Conservation (phyloP, 306 rosid genomes). For the Trifolium repens region DNA sequence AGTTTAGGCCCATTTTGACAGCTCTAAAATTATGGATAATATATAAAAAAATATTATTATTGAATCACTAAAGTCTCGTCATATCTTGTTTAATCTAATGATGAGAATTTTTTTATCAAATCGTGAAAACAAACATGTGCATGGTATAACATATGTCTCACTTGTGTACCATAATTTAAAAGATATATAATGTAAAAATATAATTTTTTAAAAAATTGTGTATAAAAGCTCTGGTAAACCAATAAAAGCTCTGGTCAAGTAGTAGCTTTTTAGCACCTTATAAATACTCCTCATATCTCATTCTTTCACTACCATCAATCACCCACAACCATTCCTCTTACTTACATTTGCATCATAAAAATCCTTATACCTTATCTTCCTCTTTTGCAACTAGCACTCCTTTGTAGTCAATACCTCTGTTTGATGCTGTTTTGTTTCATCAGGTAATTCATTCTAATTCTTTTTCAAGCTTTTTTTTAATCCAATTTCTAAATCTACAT, state of each 20-base stretch:
- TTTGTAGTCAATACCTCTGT: constrained; percentile 28
- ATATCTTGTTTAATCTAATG: too few species aligned
- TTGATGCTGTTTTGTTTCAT: constrained; percentile 32
- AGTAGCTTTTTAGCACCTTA: constrained; percentile 60
- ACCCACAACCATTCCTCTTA: constrained; percentile 50
- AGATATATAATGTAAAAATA: neutral
- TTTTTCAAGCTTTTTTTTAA: neutral
- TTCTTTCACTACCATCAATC: constrained; percentile 48
- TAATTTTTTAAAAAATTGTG: neutral
- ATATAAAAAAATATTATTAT: too few species aligned
- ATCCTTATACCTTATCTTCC: constrained; percentile 16
- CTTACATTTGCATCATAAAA: constrained; percentile 34
- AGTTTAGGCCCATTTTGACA: too few species aligned
- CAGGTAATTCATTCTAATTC: constrained; percentile 41
- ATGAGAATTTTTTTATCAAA: too few species aligned
- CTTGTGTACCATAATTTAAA: neutral
- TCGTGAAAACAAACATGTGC: too few species aligned
- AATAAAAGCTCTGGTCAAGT: constrained; percentile 7
- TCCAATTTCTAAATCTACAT: neutral
- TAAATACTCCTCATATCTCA: constrained; percentile 64
- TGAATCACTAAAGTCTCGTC: too few species aligned
- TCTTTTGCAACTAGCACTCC: constrained; percentile 44
- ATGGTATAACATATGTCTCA: too few species aligned
- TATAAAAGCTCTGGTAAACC: neutral
- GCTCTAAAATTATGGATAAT: too few species aligned